Percentiles rank a stretch among this genome's conserved stretches.
Evolutionary conservation across 2,329 filamentous ascomycete species (phyloP).

Genomic region (Arthrobotrys conoides): DNA sequence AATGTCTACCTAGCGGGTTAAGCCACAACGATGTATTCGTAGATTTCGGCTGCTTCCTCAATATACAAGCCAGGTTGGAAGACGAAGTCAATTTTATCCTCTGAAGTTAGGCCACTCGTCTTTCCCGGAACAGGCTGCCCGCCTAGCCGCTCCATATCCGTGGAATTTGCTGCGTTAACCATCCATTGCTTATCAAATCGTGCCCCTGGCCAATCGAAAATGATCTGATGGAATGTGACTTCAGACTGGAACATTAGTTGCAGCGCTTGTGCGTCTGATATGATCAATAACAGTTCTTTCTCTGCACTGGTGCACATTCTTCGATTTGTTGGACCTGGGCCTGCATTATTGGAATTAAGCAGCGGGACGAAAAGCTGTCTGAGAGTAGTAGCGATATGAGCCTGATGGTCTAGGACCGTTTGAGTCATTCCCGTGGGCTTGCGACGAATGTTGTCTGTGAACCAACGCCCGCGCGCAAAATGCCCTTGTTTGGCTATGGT

Average conservation of each 20-base stretch:
- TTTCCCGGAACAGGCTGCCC: conserved; percentile 24
- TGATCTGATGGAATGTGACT: conserved; percentile 28
- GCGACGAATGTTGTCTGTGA: conserved; percentile 46
- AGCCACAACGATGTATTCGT: conserved; percentile 29
- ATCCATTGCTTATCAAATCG: conserved; percentile 41
- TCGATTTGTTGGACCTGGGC: background rate
- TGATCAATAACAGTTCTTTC: conserved; percentile 45
- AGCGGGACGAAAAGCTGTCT: conserved; percentile 51
- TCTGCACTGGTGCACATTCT: conserved; percentile 38
- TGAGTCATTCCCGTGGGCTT: conserved; percentile 44
- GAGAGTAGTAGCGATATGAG: conserved; percentile 40
- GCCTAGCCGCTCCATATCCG: conserved; percentile 1
- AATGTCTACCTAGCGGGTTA: too few species aligned
- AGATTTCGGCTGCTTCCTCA: conserved; percentile 24
- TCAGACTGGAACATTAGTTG: conserved; percentile 61
- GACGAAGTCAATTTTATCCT: conserved; percentile 34
- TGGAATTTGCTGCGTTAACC: conserved; percentile 36
- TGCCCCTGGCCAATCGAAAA: conserved; percentile 34
- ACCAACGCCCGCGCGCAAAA: conserved; percentile 42
- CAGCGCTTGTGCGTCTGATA: conserved; percentile 51
- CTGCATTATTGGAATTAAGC: conserved; percentile 10
- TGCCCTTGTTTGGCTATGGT: conserved; percentile 35
- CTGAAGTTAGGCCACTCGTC: background rate
- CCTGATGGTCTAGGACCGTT: conserved; percentile 29
- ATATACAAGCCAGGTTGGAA: conserved; percentile 52